These are phyloP conservation scores for Rosa persica DNA, from an alignment of 306 rosid species.

Conservation along the genomic window DNA sequence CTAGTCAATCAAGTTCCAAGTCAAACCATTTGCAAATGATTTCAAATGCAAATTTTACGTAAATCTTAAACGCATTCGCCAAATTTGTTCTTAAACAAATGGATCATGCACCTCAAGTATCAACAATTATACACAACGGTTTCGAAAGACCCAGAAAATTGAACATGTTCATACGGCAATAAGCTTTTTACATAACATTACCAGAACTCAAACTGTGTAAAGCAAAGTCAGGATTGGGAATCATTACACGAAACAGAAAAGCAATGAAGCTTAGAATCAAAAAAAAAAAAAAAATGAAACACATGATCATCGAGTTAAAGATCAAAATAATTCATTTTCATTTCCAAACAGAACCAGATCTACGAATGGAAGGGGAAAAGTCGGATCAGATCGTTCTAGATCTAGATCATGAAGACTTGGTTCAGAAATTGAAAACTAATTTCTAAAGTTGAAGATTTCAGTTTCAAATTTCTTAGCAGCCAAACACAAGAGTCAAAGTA, in stretches of 20 bases:
- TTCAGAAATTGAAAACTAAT: neutral
- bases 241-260: neutral
- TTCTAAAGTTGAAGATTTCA: too few species aligned
- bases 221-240: neutral
- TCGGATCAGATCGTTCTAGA: neutral
- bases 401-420: neutral
- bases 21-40: neutral
- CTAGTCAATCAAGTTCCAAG: too few species aligned
- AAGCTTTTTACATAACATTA: neutral
- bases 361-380: neutral
- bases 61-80: neutral
- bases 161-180: neutral
- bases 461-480: neutral
- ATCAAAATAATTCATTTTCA: neutral
- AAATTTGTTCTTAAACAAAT: neutral
- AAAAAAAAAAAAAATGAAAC: fast-evolving
- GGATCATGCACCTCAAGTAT: neutral
- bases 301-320: neutral
- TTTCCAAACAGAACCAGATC: slow-evolving; percentile 20
- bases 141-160: neutral
- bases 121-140: neutral
- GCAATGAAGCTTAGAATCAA: neutral
- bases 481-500: neutral
- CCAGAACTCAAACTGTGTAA: neutral
- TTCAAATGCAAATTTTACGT: too few species aligned